Evolutionary conservation across 1,284 basidiomycete species (phyloP), one percentile per base, ranked within the genome.

Genomic region (Gymnopus androsaceus): DNA sequence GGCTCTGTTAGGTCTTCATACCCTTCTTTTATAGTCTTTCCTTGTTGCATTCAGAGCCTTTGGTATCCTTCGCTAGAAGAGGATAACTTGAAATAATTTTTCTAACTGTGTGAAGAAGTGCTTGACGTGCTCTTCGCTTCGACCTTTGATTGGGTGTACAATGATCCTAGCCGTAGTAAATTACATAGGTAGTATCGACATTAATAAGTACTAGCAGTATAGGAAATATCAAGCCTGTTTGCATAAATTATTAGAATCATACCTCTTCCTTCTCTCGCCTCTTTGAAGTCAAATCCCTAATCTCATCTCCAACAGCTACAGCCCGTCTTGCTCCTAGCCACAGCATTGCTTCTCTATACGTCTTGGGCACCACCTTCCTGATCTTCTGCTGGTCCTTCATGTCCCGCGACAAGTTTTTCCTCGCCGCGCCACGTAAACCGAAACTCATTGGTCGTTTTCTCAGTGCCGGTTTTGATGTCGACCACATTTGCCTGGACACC

Each of bases 271-370:
- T 45, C 7, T 47, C 31, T 12, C 8, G 15, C 17, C 44, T n/a
- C 25, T 31, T 28, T 2, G 28, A 4, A 12, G 17, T 65, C 42
- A 75, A 59, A 23, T 72, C 73, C 40, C 77, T 67, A 54, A 89
- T 87, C 60, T 83, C 78, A 19, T 76, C 77, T 11, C 84, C 84
- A 56, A 86, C 74, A 63, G 85, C 82, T 1, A 88, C 72, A 3
- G 85, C 84, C 8, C 91, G 77, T 57, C 81, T 82, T 0, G 87
- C 90, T 69, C 93, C 90, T 27, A 93, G 72, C 84, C 88, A 93
- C 38, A 84, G 71, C 90, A 94, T 93, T 3, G 88, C 84, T 69
- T 92, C 91, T 72, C 79, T 74, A 65, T 89, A 90, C 1, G 87
- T 88, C 66, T 77, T 80, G 2, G 90, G 90, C 1, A 92, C 82